These are phyloP conservation scores for Citrus glauca DNA, from an alignment of 345 rosid genomes.

Conservation along the genomic window DNA sequence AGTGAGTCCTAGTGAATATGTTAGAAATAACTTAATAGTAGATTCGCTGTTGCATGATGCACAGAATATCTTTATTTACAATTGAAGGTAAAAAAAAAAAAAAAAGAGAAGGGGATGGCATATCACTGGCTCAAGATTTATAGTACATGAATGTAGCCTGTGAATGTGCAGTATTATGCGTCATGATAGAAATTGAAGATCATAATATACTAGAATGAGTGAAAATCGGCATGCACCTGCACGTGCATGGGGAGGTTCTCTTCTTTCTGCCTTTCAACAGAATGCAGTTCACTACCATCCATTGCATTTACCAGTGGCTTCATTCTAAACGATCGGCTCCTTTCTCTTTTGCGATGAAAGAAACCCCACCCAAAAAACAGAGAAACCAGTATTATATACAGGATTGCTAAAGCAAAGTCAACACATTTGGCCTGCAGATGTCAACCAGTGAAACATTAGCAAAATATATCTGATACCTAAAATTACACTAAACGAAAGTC, in stretches of 20 bases:
- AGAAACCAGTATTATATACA: conserved; percentile 57
- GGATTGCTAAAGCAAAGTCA: conserved; percentile 57
- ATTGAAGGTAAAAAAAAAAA: not conserved
- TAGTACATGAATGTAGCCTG: not conserved
- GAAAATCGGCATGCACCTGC: conserved; percentile 33
- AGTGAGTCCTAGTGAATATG: not conserved
- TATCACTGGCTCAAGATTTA: not conserved
- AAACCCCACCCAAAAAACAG: conserved; percentile 74
- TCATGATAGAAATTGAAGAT: not conserved
- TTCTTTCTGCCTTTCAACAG: conserved; percentile 34
- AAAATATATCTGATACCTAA: conserved; percentile 7
- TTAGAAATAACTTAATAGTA: not conserved
- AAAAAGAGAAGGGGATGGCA: not conserved
- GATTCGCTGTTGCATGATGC: not conserved
- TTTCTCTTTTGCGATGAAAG: conserved; percentile 46
- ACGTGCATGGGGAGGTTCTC: conserved; percentile 64
- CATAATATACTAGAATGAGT: not conserved
- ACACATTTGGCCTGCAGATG: conserved; percentile 74
- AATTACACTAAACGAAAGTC: not conserved
- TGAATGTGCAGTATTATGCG: not conserved
- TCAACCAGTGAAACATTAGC: conserved; percentile 25
- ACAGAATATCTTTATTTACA: not conserved
- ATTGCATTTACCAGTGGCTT: conserved; percentile 46
- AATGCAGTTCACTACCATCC: conserved; percentile 42
- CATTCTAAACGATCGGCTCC: conserved; percentile 29